phyloP scores from a whole-genome alignment of 2,329 filamentous ascomycete species.

The Stagonosporopsis vannaccii region DNA sequence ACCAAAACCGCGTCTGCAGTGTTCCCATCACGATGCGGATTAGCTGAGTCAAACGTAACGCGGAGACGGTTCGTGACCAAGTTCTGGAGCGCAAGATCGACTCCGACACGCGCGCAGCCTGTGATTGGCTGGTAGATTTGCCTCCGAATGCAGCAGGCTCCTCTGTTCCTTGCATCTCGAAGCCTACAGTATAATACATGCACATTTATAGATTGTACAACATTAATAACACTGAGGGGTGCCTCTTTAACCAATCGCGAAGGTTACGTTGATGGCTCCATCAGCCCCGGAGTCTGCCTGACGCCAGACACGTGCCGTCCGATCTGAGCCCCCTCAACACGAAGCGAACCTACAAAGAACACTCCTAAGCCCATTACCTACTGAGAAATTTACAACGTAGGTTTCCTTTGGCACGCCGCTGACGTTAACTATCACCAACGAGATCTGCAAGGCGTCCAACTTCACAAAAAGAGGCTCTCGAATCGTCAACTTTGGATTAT shows the following conservation, averaged over 20 bases:
- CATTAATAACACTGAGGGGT: not conserved
- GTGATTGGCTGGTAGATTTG: constrained; percentile 1
- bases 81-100: constrained; percentile 1
- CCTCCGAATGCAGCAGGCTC: not conserved
- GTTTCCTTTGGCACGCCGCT: not conserved
- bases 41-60: constrained; percentile 17
- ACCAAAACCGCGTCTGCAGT: constrained; percentile 5
- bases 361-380: constrained; percentile 1
- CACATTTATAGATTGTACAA: not conserved
- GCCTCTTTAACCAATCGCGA: not conserved
- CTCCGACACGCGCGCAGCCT: not conserved
- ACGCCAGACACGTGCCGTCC: not conserved
- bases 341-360: constrained; percentile 2
- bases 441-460: constrained; percentile 24
- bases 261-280: not conserved
- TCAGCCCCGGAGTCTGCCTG: not conserved
- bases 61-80: constrained; percentile 7
- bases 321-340: constrained; percentile 1
- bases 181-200: not conserved
- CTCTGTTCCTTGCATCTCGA: not conserved
- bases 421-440: constrained; percentile 8
- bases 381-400: not conserved
- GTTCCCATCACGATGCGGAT: constrained; percentile 8
- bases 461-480: constrained; percentile 3
- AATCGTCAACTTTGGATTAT: not conserved